Evolutionary conservation across 1,284 basidiomycete species (phyloP).

Genomic region (Gymnopus androsaceus): DNA sequence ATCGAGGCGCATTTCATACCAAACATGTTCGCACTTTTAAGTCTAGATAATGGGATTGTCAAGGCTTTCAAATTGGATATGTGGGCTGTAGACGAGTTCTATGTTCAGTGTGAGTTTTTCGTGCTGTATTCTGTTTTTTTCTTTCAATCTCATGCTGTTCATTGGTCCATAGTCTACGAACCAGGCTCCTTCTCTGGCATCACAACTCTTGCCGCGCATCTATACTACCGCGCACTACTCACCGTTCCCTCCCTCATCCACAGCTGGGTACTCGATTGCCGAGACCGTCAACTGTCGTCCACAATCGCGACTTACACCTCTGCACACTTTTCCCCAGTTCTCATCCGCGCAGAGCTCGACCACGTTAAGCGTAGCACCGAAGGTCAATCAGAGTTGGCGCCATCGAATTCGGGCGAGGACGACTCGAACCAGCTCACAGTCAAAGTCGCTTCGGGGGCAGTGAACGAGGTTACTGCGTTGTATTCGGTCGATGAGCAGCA

Average conservation of each 20-base stretch:
- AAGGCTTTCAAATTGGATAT: constrained; percentile 76
- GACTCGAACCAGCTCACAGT: constrained; percentile 79
- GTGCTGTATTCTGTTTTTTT: neutral
- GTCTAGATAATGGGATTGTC: constrained; percentile 57
- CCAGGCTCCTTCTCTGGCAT: constrained; percentile 57
- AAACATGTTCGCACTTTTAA: constrained; percentile 70
- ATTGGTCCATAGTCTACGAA: constrained; percentile 57
- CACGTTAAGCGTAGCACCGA: constrained; percentile 74
- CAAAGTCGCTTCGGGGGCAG: constrained; percentile 62
- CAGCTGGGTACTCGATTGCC: constrained; percentile 84
- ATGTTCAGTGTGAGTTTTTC: constrained; percentile 68
- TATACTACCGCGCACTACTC: constrained; percentile 85
- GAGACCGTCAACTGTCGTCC: constrained; percentile 84
- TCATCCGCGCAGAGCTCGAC: constrained; percentile 83
- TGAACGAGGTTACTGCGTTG: constrained; percentile 77
- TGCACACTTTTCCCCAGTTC: constrained; percentile 87
- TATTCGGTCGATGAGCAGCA: constrained; percentile 95
- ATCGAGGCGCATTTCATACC: constrained; percentile 74
- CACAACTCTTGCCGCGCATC: constrained; percentile 80
- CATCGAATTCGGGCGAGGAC: no score
- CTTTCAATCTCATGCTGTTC: constrained; percentile 2
- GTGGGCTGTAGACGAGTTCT: constrained; percentile 87
- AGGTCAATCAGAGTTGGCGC: constrained; percentile 60
- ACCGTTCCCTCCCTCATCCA: constrained; percentile 84
- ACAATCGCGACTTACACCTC: constrained; percentile 81